Evolutionary conservation across 2,329 filamentous ascomycete genomes (phyloP), one percentile per base, ranked within the genome.

Genomic region (Talaromyces sp.): DNA sequence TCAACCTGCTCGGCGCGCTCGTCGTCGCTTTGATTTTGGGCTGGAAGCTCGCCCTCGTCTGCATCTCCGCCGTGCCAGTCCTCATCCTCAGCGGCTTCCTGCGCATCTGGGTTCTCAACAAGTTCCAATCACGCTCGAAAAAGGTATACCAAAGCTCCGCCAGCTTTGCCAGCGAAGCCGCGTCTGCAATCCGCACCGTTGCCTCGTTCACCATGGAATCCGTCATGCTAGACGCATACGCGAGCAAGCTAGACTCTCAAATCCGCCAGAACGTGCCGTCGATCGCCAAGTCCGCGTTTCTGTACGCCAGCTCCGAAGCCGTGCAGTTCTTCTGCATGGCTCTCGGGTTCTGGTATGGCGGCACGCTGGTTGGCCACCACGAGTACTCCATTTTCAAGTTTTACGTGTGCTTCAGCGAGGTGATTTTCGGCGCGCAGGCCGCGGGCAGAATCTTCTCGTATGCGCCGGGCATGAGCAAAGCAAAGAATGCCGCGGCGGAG

Each of bases 261-360:
- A 87, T 87, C 56, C 84, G 82, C 59, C 80, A 81, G 54, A 91
- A 89, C 64, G 74, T 96, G 42, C 81, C 83, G 10, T 95, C 91
- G 0, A 85, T 96, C 33, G 73, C 92, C 63, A 89, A 87, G 69
- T 92, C 91, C 0, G 93, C 90, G 11, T 72, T 83, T 1, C 84
- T 97, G 5, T 98, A 96, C 71, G 92, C 93, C 0, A 84, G 87
- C 1, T 91, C 92, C 0, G 93, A 97, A 77, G 92, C 90, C 0
- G 79, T 96, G 62, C 85, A 91, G 63, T 96, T 96, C 78, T 81
- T 92, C 54, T 91, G 88, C 66, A 88, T 95, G 63, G 92, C 92
- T 0, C 85, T 97, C 4, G 92, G 90, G 1, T 97, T 97, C 80
- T 97, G 91, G 91, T 96, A 95, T 69, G 92, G 92, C 63, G 91